Evolutionary conservation across 139 green algal genomes (phyloP), one percentile per base, ranked within the genome.

Genomic region (Coccomyxa sp.): DNA sequence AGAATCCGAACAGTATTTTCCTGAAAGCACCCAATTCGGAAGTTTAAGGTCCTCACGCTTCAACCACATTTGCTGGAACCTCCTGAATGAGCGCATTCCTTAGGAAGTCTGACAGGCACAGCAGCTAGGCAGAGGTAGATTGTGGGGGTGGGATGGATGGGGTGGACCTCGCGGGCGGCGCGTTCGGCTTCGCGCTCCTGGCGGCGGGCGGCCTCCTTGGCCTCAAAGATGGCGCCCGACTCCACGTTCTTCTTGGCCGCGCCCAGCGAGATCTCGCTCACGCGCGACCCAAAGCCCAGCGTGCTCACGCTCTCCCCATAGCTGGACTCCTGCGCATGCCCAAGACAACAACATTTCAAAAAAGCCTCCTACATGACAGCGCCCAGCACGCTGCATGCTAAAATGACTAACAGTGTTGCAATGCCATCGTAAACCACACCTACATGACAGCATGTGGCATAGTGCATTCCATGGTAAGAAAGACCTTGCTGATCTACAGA

Each of bases 251-350:
- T 88, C n/a, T 83, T 89, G 45, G 87, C 90, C 13, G 82, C 71
- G 13, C 96, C 96, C 51, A 99, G 92, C 59, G 96, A 97, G 67
- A 99, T 95, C 79, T 95, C 89, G 1, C 88, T 92, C 31, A 98
- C 96, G 0, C 92, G 85, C 23, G 82, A 89, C 23, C 94, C 96
- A 85, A 99, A 99, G 45, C 93, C 91, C 51, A 99, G 91, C 27
- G 96, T 98, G 85, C 87, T 94, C 25, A 95, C 74, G 27, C 89
- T 93, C 85, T 98, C 95, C 58, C 87, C 82, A 59, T 85, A 83
- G 28, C 89, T 95, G 21, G 67, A 90, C n/a, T 60, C 83, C 88
- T 91, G 85, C 27, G 17, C 21, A 74, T 51, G 38, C 81, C 74
- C n/a, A 16, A 51, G 18, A 15, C 7, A 21, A 23, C 13, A 81